Evolutionary conservation across 768 basidiomycete species (phyloP), one percentile per base, ranked within the genome.

Genomic region (Gymnopilus junonius): DNA sequence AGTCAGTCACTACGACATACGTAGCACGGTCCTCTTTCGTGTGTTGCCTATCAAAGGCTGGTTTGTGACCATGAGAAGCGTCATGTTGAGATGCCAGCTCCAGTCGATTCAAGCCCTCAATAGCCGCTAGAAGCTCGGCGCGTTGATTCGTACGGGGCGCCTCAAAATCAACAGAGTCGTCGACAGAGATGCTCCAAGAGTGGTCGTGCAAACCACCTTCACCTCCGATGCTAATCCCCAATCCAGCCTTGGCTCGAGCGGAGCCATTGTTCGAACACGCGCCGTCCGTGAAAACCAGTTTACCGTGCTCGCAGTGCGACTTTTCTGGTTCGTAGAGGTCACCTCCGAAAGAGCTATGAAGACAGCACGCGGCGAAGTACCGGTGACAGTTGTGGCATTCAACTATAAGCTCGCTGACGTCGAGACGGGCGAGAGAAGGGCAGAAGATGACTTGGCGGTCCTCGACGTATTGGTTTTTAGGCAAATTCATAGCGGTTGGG

Each of bases 281-380:
- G 6, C 79, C 79, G 37, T 77, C 78, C 8, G 73, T 71, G 65
- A 73, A 77, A n/a, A 70, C 73, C 29, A 79, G n/a, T n/a, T 57
- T 57, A n/a, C 8, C 12, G 12, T 46, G 46, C 17, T 55, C n/a
- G n/a, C 29, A 51, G 4, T n/a, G 4, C 15, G 8, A 5, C 6
- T 43, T 3, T 7, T 43, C 42, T 15, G 20, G n/a, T 20, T 43
- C 42, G 11, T 21, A 43, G n/a, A 20, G 7, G 11, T 43, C 42
- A 1, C 42, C 42, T n/a, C 42, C 42, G 15, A 43, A 20, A 0
- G 42, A 43, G 6, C 21, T 11, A 21, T 43, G n/a, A 20, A 20
- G 42, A 8, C 42, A 43, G 11, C 42, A 43, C n/a, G 42, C 42
- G 11, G 42, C 42, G 42, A 43, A 43, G n/a, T 20, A 43, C 8